Base-by-base conservation (phyloP, 176 grass and related monocot species). In the Eragrostis curvula region DNA sequence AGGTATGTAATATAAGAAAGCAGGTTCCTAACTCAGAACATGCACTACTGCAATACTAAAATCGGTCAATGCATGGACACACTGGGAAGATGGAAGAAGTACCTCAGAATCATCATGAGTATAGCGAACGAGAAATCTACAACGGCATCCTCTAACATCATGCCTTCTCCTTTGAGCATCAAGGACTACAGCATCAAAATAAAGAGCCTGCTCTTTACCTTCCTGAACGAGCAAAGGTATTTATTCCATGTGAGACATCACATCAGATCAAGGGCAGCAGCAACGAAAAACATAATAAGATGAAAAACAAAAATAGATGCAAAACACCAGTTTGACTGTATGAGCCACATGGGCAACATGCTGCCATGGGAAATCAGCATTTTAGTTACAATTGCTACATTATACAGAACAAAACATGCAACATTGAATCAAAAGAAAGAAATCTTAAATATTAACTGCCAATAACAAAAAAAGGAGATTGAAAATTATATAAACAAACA, bases 181-280 rank as follows among this genome's bases (percentile, higher is more conserved):
- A 84, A 92, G 93, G 73, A 95, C 87, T 78, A 70, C 82, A 13
- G 93, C 89, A 86, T 95, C 93, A 59, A 92, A 95, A 85, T 95
- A 95, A 36, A 95, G 93, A 80, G 93, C 93, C 79, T 95, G 93
- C 52, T 95, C 93, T 90, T 95, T 95, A 66, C 89, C 93, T 92
- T 95, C 93, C 93, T 95, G 78, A 69, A 57, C 51, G 57, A 55
- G 29, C 15, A 1, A 68, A 55, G 41, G n/a, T 43, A 56, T 42
- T 17, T 5, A 59, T 42, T 52, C 9, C 13, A 24, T 15, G 20
- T 49, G 58, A 61, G 58, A 61, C 12, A 61, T 23, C 58, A 61
- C 50, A 61, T 61, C 58, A 61, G 58, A 24, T 61, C 23, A 61
- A 28, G 2, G 24, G 13, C 13, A 28, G 58, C 11, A 61, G 58